Percentiles rank a stretch among this genome's conserved stretches.
phyloP scores from a whole-genome alignment of 176 grass and related monocot species.

The Oryza meyeriana region DNA sequence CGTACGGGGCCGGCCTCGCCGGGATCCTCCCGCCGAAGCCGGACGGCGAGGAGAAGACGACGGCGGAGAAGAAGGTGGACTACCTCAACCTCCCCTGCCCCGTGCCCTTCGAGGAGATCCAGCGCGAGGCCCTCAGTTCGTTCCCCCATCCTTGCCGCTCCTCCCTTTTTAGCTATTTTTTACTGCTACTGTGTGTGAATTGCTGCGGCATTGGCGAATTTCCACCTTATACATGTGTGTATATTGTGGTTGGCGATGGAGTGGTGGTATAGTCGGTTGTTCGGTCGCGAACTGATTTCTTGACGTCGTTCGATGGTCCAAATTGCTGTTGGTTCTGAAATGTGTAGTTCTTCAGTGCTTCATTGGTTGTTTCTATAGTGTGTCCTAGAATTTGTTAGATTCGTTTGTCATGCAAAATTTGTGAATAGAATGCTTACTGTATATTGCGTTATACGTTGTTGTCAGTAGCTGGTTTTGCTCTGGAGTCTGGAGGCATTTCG shows the following conservation, averaged over 20 bases:
- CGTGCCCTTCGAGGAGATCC: constrained; percentile 95
- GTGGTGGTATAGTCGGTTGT: neutral
- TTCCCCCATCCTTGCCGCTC: neutral
- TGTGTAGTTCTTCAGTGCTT: neutral
- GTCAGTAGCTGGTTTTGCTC: neutral
- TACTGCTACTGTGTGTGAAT: neutral
- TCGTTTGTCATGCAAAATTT: neutral
- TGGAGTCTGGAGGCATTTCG: neutral
- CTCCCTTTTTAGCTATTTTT: neutral
- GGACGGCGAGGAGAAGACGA: constrained; percentile 41
- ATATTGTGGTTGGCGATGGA: neutral
- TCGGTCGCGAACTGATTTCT: constrained; percentile 5
- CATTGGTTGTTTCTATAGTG: neutral
- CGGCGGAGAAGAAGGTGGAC: constrained; percentile 73
- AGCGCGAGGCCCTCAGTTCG: constrained; percentile 94
- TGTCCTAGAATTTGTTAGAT: neutral
- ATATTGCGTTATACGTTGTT: neutral
- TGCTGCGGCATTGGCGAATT: constrained; percentile 33
- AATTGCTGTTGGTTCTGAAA: constrained; percentile 6
- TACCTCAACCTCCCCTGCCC: constrained; percentile 95
- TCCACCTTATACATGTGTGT: neutral
- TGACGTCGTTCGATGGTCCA: neutral
- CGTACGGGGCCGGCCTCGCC: constrained; percentile 65
- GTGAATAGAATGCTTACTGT: neutral
- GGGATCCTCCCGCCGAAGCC: constrained; percentile 59